Evolutionary conservation across 2,329 filamentous ascomycete species (phyloP).

Genomic region (Penicillium sp.): DNA sequence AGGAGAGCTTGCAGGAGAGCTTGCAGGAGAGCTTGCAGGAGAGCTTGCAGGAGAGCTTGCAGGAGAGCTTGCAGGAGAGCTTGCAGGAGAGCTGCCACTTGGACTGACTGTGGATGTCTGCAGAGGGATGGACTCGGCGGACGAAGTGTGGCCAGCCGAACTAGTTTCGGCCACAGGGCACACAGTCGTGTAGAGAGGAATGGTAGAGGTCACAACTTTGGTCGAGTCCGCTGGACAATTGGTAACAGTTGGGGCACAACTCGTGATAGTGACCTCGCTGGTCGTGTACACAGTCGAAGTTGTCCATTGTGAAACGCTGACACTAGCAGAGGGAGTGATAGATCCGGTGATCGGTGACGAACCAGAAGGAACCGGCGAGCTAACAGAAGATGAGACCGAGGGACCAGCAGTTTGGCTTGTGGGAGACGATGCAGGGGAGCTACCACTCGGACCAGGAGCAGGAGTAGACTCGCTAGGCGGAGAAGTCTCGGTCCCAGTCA

Average conservation of each 20-base stretch:
- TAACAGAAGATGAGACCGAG: neutral
- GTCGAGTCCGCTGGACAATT: neutral
- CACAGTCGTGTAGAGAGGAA: neutral
- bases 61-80: neutral
- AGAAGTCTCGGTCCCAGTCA: neutral
- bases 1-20: neutral
- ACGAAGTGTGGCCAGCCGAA: neutral
- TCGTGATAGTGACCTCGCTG: neutral
- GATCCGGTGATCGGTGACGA: neutral
- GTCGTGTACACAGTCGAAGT: neutral
- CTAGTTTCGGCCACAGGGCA: neutral
- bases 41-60: neutral
- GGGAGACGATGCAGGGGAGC: neutral
- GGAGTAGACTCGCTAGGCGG: neutral
- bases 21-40: neutral
- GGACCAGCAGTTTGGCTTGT: neutral
- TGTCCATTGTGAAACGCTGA: constrained; percentile 12
- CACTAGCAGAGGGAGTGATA: neutral
- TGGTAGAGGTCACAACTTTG: neutral
- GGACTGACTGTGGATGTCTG: neutral
- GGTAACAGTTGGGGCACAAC: neutral
- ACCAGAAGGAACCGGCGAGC: neutral
- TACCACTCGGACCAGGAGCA: neutral
- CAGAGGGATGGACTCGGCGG: neutral
- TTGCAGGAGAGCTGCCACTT: neutral